These are phyloP conservation scores for Nicotiana tabacum DNA, from an alignment of 257 asterid species.

Conservation along the genomic window DNA sequence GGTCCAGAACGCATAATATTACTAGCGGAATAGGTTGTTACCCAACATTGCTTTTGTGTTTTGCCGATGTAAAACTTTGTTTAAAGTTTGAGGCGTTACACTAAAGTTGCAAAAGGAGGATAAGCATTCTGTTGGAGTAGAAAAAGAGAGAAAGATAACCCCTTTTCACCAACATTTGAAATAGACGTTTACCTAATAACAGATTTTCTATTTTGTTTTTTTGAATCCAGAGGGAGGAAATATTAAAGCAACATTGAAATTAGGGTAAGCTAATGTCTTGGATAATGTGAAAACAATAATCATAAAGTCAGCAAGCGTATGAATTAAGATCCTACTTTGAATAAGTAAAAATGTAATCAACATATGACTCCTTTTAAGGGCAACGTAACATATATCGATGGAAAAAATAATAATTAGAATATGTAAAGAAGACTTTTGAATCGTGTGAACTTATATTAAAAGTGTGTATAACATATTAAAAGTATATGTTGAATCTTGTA, in stretches of 20 bases:
- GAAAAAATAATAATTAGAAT: too few relatives aligned
- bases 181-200: background rate
- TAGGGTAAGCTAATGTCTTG: background rate
- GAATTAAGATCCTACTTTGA: background rate
- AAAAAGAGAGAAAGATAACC: background rate
- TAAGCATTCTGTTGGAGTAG: background rate
- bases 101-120: background rate
- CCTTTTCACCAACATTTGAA: background rate
- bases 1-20: too few relatives aligned
- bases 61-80: too few relatives aligned
- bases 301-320: background rate
- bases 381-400: background rate
- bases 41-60: too few relatives aligned
- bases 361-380: background rate
- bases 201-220: background rate
- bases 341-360: background rate
- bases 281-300: background rate
- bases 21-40: too few relatives aligned
- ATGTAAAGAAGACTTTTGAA: too few relatives aligned
- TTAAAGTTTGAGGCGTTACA: too few relatives aligned
- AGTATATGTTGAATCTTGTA: too few relatives aligned
- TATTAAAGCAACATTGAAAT: background rate
- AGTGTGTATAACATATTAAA: too few relatives aligned
- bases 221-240: background rate
- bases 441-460: too few relatives aligned